Percentiles rank a stretch among this genome's conserved stretches.
These are phyloP conservation scores for Prunus dulcis DNA, from an alignment of 306 rosid species.

Conservation along the genomic window DNA sequence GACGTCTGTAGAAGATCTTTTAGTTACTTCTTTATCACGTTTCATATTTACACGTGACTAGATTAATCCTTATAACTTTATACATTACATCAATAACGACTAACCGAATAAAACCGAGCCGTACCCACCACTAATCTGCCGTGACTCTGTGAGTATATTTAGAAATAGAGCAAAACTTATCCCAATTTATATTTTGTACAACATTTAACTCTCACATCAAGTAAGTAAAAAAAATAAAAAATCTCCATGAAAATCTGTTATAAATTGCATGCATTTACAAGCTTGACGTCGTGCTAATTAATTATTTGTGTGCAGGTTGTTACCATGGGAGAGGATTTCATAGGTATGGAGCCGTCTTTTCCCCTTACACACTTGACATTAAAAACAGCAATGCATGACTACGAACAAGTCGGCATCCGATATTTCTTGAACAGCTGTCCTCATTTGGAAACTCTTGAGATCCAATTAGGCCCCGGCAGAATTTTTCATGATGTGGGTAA, in stretches of 20 bases:
- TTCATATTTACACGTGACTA: too few relatives aligned
- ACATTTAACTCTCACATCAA: background rate
- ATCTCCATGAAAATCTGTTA: background rate
- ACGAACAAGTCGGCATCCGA: slow-evolving; percentile 36
- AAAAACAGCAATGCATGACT: slow-evolving; percentile 31
- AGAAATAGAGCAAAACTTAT: too few relatives aligned
- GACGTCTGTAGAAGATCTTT: too few relatives aligned
- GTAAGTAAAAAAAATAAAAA: too few relatives aligned
- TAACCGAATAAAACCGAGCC: too few relatives aligned
- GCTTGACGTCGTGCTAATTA: too few relatives aligned
- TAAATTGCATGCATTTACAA: background rate
- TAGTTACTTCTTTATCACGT: too few relatives aligned
- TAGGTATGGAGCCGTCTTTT: background rate
- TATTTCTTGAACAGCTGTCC: slow-evolving; percentile 46
- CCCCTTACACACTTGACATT: slow-evolving; percentile 33
- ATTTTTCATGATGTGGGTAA: slow-evolving; percentile 25
- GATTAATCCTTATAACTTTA: too few relatives aligned
- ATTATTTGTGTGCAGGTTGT: slow-evolving; percentile 18
- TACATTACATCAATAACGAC: too few relatives aligned
- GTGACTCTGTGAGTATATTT: too few relatives aligned
- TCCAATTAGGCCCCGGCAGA: slow-evolving; percentile 14
- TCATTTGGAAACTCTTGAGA: slow-evolving; percentile 26
- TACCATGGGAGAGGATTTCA: slow-evolving; percentile 25
- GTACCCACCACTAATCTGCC: too few relatives aligned
- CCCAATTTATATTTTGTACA: too few relatives aligned